These are phyloP conservation scores for Coleophoma eucalyptorum DNA, from an alignment of 2,329 filamentous ascomycete genomes.

Conservation along the genomic window DNA sequence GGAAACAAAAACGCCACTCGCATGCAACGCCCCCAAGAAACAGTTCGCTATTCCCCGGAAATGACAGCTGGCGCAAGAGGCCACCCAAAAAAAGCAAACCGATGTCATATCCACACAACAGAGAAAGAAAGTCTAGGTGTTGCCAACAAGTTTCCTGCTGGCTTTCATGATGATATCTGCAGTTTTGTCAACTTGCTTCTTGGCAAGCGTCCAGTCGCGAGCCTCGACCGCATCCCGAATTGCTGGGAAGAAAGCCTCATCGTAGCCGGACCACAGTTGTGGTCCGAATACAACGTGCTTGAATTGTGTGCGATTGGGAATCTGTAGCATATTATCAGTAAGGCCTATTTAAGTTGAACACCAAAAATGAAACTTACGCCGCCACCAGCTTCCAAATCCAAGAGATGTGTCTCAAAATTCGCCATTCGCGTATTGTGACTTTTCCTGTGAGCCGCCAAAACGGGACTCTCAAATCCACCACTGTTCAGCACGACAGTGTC, in stretches of 20 bases:
- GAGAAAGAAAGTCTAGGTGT: constrained; percentile 2
- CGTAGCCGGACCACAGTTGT: constrained; percentile 67
- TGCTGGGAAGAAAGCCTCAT: constrained; percentile 72
- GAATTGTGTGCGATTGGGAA: constrained; percentile 86
- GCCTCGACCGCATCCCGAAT: constrained; percentile 75
- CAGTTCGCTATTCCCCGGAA: too few relatives aligned
- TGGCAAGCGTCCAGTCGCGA: constrained; percentile 66
- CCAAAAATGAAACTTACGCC: constrained; percentile 58
- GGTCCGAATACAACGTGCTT: constrained; percentile 91
- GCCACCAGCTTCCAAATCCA: constrained; percentile 69
- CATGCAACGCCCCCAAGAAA: too few relatives aligned
- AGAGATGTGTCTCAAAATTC: constrained; percentile 75
- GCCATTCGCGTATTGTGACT: constrained; percentile 77
- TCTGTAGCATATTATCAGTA: constrained; percentile 37
- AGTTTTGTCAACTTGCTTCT: constrained; percentile 66
- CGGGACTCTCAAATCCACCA: constrained; percentile 72
- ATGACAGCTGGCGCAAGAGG: too few relatives aligned
- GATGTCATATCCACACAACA: too few relatives aligned
- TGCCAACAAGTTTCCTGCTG: constrained; percentile 25
- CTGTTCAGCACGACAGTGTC: constrained; percentile 65
- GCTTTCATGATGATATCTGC: constrained; percentile 64
- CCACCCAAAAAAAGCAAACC: too few relatives aligned
- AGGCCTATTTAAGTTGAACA: constrained; percentile 6
- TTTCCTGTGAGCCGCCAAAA: constrained; percentile 63
- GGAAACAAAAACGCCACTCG: too few relatives aligned